A percentile compares a stretch with the other conserved stretches of the same genome.
Evolutionary conservation across 345 rosid genomes (phyloP).

Genomic region (Rubroshorea leprosula): DNA sequence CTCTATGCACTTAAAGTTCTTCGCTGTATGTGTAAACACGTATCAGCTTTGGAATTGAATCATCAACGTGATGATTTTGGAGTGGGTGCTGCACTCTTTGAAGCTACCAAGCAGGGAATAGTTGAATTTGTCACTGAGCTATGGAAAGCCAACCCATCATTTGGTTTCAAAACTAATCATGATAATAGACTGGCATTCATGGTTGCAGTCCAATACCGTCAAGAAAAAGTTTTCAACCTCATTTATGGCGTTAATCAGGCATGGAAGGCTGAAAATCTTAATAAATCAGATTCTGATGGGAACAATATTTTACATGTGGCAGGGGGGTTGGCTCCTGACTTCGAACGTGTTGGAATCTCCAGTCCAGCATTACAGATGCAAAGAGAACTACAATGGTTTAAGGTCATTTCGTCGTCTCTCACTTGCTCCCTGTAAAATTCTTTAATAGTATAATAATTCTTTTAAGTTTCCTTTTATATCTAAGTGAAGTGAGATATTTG

Average conservation of each 20-base stretch:
- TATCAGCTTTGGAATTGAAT: neutral
- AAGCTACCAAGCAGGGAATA: neutral
- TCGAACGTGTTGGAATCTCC: neutral
- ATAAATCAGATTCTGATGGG: fast-evolving
- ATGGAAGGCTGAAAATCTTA: neutral
- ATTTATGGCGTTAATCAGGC: neutral
- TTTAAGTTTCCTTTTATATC: no score
- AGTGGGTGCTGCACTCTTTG: neutral
- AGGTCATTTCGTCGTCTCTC: neutral
- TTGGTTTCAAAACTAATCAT: no score
- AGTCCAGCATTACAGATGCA: neutral
- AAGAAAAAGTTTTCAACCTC: neutral
- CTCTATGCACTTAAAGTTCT: neutral
- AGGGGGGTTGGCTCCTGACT: neutral
- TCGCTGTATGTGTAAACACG: neutral
- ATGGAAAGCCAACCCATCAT: neutral
- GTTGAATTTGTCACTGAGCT: neutral
- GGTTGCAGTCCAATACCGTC: neutral
- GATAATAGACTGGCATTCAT: neutral
- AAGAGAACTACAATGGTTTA: neutral
- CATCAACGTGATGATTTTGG: no score
- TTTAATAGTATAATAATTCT: no score
- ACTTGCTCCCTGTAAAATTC: no score
- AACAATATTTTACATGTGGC: neutral
- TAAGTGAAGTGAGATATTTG: no score